phyloP scores from a whole-genome alignment of 805 yeast species.

The Saccharomycopsis selenospora region DNA sequence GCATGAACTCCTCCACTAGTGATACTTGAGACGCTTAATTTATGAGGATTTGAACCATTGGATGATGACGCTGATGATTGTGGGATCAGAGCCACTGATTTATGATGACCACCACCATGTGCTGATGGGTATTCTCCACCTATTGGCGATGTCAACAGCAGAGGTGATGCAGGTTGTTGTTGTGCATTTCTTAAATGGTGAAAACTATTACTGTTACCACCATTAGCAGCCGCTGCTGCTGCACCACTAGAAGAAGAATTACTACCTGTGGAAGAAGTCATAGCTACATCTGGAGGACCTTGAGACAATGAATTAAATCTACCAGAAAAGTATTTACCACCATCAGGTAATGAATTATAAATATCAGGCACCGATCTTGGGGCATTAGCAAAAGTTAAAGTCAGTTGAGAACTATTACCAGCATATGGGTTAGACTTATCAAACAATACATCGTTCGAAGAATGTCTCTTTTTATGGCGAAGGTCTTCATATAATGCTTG shows the following conservation, averaged over 20 bases:
- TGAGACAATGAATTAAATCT: background rate
- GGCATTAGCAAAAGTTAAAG: constrained; percentile 11
- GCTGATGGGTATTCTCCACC: background rate
- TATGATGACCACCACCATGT: too few species aligned
- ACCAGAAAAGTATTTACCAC: background rate
- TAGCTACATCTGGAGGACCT: background rate
- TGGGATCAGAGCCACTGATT: background rate
- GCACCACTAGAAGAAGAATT: background rate
- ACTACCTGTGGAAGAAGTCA: too few species aligned
- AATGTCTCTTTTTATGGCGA: constrained; percentile 12
- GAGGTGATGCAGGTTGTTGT: background rate
- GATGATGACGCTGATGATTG: background rate
- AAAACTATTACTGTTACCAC: too few species aligned
- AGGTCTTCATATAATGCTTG: background rate
- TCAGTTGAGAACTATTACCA: constrained; percentile 11
- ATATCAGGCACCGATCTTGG: constrained; percentile 19
- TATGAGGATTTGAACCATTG: background rate
- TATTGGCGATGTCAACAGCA: too few species aligned
- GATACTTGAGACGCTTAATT: background rate
- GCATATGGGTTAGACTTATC: constrained; percentile 9
- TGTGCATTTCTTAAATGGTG: background rate
- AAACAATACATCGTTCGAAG: constrained; percentile 17
- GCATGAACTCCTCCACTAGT: background rate
- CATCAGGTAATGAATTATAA: constrained; percentile 7
- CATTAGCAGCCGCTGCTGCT: too few species aligned